Evolutionary conservation across 2,329 filamentous ascomycete species (phyloP).

Genomic region (Phialophora expanda): DNA sequence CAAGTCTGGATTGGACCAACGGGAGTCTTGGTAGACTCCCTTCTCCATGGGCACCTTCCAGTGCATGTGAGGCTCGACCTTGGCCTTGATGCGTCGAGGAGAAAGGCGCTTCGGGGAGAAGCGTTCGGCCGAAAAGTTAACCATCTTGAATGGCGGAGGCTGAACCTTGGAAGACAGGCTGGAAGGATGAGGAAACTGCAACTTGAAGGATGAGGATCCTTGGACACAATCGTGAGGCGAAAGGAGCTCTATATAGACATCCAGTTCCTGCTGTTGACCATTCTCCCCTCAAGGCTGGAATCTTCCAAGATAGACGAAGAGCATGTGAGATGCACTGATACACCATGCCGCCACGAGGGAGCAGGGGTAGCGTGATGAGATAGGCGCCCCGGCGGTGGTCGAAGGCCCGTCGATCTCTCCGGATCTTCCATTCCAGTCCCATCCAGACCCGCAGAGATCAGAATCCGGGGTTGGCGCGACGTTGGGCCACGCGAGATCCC

Average conservation of each 20-base stretch:
- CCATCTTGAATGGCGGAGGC: constrained; percentile 18
- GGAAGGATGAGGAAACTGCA: not conserved
- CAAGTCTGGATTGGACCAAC: constrained; percentile 57
- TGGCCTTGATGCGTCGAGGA: constrained; percentile 45
- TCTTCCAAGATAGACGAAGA: constrained; percentile 25
- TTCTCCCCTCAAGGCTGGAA: constrained; percentile 19
- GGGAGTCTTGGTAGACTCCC: constrained; percentile 48
- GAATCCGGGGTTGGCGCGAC: constrained; percentile 17
- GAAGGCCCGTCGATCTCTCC: constrained; percentile 26
- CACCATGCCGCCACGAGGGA: constrained; percentile 29
- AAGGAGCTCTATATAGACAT: constrained; percentile 29
- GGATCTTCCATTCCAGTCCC: constrained; percentile 14
- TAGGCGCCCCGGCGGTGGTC: constrained; percentile 27
- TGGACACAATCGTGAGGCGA: constrained; percentile 8
- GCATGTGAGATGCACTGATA: constrained; percentile 28
- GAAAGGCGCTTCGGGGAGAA: constrained; percentile 39
- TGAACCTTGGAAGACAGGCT: constrained; percentile 3
- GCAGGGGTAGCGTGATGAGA: constrained; percentile 15
- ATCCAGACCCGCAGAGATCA: constrained; percentile 14
- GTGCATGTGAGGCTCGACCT: constrained; percentile 48
- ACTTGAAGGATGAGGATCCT: constrained; percentile 13
- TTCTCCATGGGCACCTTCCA: constrained; percentile 47
- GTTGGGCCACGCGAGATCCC: not conserved
- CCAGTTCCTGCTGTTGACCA: constrained; percentile 10
- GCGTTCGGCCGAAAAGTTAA: constrained; percentile 29